phyloP scores from a whole-genome alignment of 257 asterid genomes.

The Lycium barbarum region DNA sequence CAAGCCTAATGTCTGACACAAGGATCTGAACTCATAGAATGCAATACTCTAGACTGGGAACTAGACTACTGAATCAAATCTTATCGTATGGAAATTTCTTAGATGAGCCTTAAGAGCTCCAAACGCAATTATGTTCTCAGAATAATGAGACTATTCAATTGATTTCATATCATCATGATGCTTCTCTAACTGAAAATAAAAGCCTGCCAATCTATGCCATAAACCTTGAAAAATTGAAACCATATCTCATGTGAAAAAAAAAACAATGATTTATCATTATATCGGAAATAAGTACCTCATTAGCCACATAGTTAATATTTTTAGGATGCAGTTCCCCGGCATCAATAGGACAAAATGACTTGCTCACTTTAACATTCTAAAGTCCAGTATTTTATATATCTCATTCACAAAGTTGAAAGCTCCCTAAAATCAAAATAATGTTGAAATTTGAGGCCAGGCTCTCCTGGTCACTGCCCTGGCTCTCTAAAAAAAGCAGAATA shows the following conservation, averaged over 20 bases:
- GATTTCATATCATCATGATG: conserved; percentile 8
- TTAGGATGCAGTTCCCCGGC: neutral
- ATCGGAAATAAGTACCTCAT: neutral
- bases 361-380: conserved; percentile 15
- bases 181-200: neutral
- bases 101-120: conserved; percentile 5
- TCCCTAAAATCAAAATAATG: neutral
- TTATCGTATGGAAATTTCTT: neutral
- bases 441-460: neutral
- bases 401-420: neutral
- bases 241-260: neutral
- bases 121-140: neutral
- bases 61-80: neutral
- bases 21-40: conserved; percentile 25
- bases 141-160: neutral
- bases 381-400: neutral
- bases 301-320: conserved; percentile 11
- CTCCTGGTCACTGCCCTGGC: neutral
- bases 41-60: neutral
- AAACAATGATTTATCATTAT: neutral
- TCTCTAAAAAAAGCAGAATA: neutral
- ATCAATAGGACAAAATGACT: neutral
- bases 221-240: neutral
- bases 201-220: conserved; percentile 4
- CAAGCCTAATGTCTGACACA: neutral